phyloP scores from a whole-genome alignment of 768 basidiomycete genomes.

The Termitomyces sp. region DNA sequence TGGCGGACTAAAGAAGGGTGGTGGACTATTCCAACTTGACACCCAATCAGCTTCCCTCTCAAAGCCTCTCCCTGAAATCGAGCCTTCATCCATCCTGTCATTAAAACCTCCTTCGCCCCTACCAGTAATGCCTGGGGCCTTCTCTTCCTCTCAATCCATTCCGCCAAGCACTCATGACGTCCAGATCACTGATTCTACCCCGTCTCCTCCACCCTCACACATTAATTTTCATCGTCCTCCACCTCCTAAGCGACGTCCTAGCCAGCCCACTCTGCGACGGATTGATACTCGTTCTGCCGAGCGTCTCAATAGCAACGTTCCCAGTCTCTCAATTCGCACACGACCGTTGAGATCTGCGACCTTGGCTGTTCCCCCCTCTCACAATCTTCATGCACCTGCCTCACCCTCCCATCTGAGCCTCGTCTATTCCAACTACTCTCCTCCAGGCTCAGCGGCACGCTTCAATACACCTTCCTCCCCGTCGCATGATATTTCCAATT shows the following conservation, averaged over 20 bases:
- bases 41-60: constrained; percentile 51
- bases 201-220: constrained; percentile 68
- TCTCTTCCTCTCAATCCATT: constrained; percentile 25
- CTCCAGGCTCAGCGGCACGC: constrained; percentile 52
- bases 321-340: constrained; percentile 61
- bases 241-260: constrained; percentile 55
- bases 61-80: constrained; percentile 55
- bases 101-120: constrained; percentile 40
- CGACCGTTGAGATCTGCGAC: constrained; percentile 58
- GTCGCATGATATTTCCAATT: constrained; percentile 31
- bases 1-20: constrained; percentile 28
- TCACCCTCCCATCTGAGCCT: constrained; percentile 64
- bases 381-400: constrained; percentile 31
- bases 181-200: constrained; percentile 40
- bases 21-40: constrained; percentile 68
- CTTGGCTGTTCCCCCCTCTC: constrained; percentile 47
- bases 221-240: constrained; percentile 49
- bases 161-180: constrained; percentile 1
- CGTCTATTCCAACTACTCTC: constrained; percentile 55
- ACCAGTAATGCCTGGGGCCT: constrained; percentile 52
- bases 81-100: constrained; percentile 37
- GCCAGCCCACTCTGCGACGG: constrained; percentile 58
- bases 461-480: constrained; percentile 33
- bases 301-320: constrained; percentile 41
- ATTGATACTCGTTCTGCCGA: constrained; percentile 60